Conservation (phyloP, 225 moss, liverwort and hornwort genomes). For the Thuidium tamariscinum region DNA sequence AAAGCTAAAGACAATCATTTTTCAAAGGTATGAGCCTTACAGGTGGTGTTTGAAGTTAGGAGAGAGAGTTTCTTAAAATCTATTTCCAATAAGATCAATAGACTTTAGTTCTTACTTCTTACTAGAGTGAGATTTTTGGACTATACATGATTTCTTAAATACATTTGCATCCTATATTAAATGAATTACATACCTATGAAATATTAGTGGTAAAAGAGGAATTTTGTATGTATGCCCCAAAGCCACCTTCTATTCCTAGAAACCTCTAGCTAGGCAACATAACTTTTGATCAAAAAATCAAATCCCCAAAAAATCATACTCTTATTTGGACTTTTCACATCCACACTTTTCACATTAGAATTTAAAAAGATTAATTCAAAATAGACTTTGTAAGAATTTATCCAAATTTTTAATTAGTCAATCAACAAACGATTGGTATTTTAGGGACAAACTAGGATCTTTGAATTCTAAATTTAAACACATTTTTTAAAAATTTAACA, state of each 20-base stretch:
- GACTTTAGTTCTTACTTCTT: too few relatives aligned
- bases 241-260: too few relatives aligned
- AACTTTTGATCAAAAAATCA: too few relatives aligned
- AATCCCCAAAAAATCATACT: not conserved
- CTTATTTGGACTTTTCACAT: rapidly evolving
- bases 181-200: too few relatives aligned
- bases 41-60: too few relatives aligned
- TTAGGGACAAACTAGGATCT: rapidly evolving
- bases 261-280: not conserved
- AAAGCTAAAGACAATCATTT: too few relatives aligned
- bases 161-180: too few relatives aligned
- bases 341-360: rapidly evolving
- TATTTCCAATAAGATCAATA: too few relatives aligned
- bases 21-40: too few relatives aligned
- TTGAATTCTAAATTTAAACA: not conserved
- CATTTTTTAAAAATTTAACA: not conserved
- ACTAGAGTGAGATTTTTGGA: too few relatives aligned
- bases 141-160: too few relatives aligned
- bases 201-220: not conserved
- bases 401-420: not conserved
- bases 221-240: rapidly evolving
- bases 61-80: too few relatives aligned
- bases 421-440: rapidly evolving
- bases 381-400: not conserved
- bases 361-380: not conserved